Conservation (phyloP, 371 early-diverging fungal genomes). For the Lichtheimia hyalospora region DNA sequence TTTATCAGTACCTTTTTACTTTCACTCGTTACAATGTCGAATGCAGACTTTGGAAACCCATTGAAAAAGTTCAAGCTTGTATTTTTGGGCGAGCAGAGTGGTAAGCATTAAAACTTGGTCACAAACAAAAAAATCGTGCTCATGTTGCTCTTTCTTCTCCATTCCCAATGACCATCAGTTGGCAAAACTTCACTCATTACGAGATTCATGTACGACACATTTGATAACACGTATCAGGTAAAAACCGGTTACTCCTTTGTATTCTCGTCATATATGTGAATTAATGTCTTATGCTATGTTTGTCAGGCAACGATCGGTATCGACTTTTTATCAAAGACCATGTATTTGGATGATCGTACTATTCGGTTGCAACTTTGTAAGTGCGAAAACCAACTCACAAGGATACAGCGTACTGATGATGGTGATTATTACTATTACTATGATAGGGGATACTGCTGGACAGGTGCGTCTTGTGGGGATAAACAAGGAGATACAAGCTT, state of each 20-base stretch:
- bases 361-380: conserved; percentile 94
- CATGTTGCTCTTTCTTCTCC: neutral
- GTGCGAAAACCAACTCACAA: neutral
- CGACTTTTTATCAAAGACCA: conserved; percentile 99
- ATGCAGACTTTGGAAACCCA: conserved; percentile 56
- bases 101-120: conserved; percentile 49
- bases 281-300: neutral
- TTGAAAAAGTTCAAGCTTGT: conserved; percentile 90
- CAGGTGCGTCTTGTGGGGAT: conserved; percentile 64
- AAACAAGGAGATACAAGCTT: neutral
- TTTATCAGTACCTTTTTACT: neutral
- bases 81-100: conserved; percentile 96
- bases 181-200: conserved; percentile 99
- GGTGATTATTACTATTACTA: neutral
- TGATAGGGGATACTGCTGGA: conserved; percentile 97
- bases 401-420: neutral
- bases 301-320: conserved; percentile 98
- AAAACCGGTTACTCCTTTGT: neutral
- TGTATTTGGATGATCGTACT: conserved; percentile 96
- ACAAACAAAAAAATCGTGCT: neutral
- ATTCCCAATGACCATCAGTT: conserved; percentile 50
- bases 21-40: conserved; percentile 14
- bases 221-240: conserved; percentile 96
- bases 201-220: conserved; percentile 98
- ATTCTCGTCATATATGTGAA: neutral